Evolutionary conservation across 2,329 filamentous ascomycete genomes (phyloP).

Genomic region (Ceratocystis ficicola): DNA sequence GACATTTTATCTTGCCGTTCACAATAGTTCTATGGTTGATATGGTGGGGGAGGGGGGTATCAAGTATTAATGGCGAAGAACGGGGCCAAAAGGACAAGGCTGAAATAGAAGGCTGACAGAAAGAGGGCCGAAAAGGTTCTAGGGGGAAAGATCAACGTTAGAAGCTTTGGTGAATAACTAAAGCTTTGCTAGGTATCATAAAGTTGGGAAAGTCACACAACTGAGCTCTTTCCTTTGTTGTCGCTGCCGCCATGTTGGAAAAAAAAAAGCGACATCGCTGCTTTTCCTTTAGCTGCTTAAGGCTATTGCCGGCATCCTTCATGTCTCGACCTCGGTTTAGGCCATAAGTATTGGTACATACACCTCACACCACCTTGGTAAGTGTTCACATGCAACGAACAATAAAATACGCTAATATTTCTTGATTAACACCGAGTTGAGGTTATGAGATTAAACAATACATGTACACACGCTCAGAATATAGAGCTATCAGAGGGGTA

Average conservation of each 20-base stretch:
- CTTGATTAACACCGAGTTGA: background rate
- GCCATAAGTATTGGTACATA: constrained; percentile 16
- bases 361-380: background rate
- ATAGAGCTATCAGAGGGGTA: background rate
- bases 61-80: background rate
- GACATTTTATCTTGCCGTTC: constrained; percentile 37
- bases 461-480: background rate
- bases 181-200: background rate
- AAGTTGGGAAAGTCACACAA: background rate
- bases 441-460: background rate
- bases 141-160: background rate
- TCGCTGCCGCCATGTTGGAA: constrained; percentile 19
- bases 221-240: constrained; percentile 1
- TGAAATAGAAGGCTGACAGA: background rate
- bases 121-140: background rate
- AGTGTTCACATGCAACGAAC: constrained; percentile 4
- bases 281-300: constrained; percentile 6
- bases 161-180: background rate
- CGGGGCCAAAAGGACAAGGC: constrained; percentile 2
- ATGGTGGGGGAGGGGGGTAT: background rate
- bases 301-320: constrained; percentile 18
- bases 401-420: background rate
- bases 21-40: constrained; percentile 3
- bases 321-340: constrained; percentile 13
- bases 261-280: constrained; percentile 22